These are phyloP conservation scores for Leccinum incarnatum DNA, from an alignment of 768 basidiomycete species.

Conservation along the genomic window DNA sequence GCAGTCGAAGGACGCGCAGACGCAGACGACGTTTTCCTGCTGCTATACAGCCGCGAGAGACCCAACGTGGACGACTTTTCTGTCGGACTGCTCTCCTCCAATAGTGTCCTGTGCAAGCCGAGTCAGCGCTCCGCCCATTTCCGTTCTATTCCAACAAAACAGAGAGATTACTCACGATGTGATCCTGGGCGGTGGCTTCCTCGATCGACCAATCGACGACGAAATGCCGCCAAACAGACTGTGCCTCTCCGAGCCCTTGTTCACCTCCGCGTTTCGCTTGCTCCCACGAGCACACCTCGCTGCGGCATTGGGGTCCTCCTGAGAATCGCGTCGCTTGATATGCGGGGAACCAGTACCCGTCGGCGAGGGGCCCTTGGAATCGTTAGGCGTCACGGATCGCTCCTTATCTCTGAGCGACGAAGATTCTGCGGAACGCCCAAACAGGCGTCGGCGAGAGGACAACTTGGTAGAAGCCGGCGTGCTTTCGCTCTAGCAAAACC, in stretches of 20 bases:
- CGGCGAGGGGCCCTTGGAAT: slow-evolving; percentile 27
- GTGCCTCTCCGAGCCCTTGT: slow-evolving; percentile 53
- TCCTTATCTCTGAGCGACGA: slow-evolving; percentile 35
- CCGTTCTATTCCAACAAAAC: neutral
- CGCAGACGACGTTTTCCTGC: slow-evolving; percentile 42
- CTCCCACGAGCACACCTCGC: slow-evolving; percentile 38
- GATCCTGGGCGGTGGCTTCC: slow-evolving; percentile 82
- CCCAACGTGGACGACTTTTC: slow-evolving; percentile 49
- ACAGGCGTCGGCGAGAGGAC: slow-evolving; percentile 49
- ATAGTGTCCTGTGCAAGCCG: slow-evolving; percentile 23
- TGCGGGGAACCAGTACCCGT: slow-evolving; percentile 20
- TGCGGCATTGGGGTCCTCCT: slow-evolving; percentile 23
- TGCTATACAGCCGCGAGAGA: slow-evolving; percentile 46
- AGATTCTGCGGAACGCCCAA: slow-evolving; percentile 55
- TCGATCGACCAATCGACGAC: slow-evolving; percentile 57
- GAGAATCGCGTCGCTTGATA: slow-evolving; percentile 19
- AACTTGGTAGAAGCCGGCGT: slow-evolving; percentile 33
- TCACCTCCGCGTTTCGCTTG: slow-evolving; percentile 51
- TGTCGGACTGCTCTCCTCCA: slow-evolving; percentile 33
- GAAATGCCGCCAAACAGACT: slow-evolving; percentile 78
- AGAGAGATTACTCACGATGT: slow-evolving; percentile 49
- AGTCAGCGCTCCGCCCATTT: neutral
- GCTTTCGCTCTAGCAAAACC: slow-evolving; percentile 47
- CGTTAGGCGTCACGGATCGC: slow-evolving; percentile 28
- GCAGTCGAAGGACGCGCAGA: slow-evolving; percentile 43